Base-by-base conservation (phyloP, 345 rosid species). In the Hypericum perforatum region DNA sequence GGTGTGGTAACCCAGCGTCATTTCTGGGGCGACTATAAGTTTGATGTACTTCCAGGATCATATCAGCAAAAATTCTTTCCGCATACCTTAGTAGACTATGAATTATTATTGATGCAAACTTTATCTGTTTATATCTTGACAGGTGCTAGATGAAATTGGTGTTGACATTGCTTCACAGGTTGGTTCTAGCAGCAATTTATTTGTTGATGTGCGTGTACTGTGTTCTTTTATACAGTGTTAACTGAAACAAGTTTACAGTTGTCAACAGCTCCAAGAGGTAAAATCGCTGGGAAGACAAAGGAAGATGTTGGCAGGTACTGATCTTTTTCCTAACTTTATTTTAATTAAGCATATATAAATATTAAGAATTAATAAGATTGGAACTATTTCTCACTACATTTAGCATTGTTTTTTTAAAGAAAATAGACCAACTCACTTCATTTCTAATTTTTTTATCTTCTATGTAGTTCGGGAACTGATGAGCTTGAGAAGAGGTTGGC, bases 81-180 rank as follows among this genome's bases (percentile, higher is more conserved):
- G 32, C 32, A 22, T 22, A 22, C 4, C 32, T 22, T 22, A 22
- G 32, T 22, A 22, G 32, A 22, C 4, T 22, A 22, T 22, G 32
- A 60, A 52, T 45, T 32, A 10, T 53, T 44, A 43, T 45, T 48
- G 54, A 41, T 32, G n/a, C 10, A 45, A 37, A 9, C n/a, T 32
- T 53, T 48, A 48, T 6, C 13, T 8, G 13, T 11, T 10, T 7
- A 16, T 38, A 38, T 65, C 41, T 43, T 59, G 45, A 46, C 82
- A 91, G 98, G 96, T 87, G 67, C 75, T 92, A 46, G 98, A 92
- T 59, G 98, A 87, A 78, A 92, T 92, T 47, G 96, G 98, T 58
- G 79, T 92, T 50, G 95, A 87, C 59, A 74, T 92, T 52, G 96
- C 96, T 37, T 81, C 96, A 32, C 98, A 87, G 95, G 98, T 87